Percentiles rank a stretch among this genome's conserved stretches.
These are phyloP conservation scores for Didymellaceae sp. DNA, from an alignment of 2,329 filamentous ascomycete species.

Conservation along the genomic window DNA sequence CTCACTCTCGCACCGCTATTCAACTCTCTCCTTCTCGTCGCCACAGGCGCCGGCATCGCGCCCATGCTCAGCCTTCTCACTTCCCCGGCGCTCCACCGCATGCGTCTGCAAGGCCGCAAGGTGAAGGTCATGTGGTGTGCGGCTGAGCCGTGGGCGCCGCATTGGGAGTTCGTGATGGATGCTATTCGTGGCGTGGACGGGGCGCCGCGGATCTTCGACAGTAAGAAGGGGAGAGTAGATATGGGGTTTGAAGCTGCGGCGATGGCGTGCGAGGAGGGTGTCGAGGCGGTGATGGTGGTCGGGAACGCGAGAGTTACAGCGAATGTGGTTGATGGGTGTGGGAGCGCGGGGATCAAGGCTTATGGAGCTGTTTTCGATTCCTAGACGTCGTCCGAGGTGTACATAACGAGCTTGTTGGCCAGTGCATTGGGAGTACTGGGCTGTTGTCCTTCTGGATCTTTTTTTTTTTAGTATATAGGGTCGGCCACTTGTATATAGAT, in stretches of 20 bases:
- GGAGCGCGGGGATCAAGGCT: constrained; percentile 17
- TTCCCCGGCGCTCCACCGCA: constrained; percentile 14
- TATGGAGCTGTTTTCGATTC: constrained; percentile 38
- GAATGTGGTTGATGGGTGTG: constrained; percentile 22
- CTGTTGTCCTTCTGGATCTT: too few species aligned
- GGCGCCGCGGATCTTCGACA: constrained; percentile 23
- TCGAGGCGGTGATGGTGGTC: constrained; percentile 33
- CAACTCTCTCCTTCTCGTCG: constrained; percentile 28
- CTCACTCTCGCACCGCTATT: constrained; percentile 27
- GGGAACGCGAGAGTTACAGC: constrained; percentile 27
- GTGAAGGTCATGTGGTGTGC: constrained; percentile 30
- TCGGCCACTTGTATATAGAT: too few species aligned
- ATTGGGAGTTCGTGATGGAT: constrained; percentile 25
- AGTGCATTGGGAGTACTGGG: too few species aligned
- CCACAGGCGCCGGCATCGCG: constrained; percentile 33
- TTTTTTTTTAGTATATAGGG: too few species aligned
- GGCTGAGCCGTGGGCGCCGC: constrained; percentile 14
- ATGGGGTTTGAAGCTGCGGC: constrained; percentile 20
- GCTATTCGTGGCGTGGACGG: constrained; percentile 23
- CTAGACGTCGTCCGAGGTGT: too few species aligned
- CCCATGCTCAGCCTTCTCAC: constrained; percentile 28
- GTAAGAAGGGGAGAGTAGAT: constrained; percentile 16
- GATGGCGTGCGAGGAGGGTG: neutral
- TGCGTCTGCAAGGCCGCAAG: constrained; percentile 7
- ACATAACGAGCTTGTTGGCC: too few species aligned